Conservation (phyloP, 1,139 yeast species). For the Yamadazyma diospyri region DNA sequence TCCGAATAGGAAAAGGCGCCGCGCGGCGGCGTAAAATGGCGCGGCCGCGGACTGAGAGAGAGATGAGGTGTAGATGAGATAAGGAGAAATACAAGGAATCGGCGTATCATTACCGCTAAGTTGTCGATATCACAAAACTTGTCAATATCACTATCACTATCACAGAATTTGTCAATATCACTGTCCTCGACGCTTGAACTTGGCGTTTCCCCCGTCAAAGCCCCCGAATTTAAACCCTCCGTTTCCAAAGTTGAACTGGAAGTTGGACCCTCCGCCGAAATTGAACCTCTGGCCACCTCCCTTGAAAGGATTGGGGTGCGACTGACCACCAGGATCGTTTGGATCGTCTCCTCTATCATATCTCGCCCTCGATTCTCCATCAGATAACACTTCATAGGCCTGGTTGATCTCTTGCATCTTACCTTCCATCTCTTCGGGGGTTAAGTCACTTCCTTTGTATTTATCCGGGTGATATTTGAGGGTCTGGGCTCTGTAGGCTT, state of each 20-base stretch:
- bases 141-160: no score
- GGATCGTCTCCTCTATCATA: slow-evolving; percentile 72
- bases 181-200: no score
- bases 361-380: slow-evolving; percentile 57
- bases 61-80: no score
- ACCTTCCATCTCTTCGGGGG: slow-evolving; percentile 68
- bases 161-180: no score
- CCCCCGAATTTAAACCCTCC: slow-evolving; percentile 12
- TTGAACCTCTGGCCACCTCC: slow-evolving; percentile 21
- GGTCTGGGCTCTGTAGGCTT: slow-evolving; percentile 76
- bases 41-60: no score
- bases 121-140: no score
- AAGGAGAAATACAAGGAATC: no score
- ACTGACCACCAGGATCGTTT: slow-evolving; percentile 35
- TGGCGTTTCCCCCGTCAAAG: slow-evolving; percentile 17
- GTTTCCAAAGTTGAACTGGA: slow-evolving; percentile 18
- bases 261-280: slow-evolving; percentile 11
- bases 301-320: slow-evolving; percentile 8
- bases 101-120: no score
- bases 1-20: slow-evolving; percentile 1
- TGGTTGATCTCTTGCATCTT: slow-evolving; percentile 92
- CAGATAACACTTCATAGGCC: slow-evolving; percentile 83
- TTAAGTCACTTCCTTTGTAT: slow-evolving; percentile 60
- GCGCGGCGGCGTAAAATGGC: no score
- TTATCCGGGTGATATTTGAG: slow-evolving; percentile 91